These are phyloP conservation scores for Zea mays DNA, from an alignment of 176 grass and related monocot species.

Conservation along the genomic window DNA sequence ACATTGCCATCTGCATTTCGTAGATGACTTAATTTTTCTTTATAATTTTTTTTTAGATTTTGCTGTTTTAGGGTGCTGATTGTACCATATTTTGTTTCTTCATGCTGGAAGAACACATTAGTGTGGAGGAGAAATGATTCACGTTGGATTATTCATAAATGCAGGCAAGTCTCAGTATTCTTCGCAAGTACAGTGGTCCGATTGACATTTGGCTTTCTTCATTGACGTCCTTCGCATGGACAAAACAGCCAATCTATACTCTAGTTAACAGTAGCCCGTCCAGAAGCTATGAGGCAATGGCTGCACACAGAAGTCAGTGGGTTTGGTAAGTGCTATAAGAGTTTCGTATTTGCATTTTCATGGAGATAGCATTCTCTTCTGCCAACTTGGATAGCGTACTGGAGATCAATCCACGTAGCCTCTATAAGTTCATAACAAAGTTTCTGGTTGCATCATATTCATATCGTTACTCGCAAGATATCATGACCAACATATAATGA, in stretches of 20 bases:
- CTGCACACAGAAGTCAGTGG: conserved; percentile 72
- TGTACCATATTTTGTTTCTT: not conserved
- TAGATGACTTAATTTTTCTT: not conserved
- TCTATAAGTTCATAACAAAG: not conserved
- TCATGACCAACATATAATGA: not conserved
- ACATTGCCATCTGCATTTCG: not conserved
- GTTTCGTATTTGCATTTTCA: not conserved
- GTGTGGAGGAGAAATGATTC: not conserved
- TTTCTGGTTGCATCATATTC: not conserved
- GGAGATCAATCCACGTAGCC: not conserved
- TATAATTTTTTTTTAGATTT: not conserved
- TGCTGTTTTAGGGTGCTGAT: not conserved
- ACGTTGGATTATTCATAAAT: conserved; percentile 21
- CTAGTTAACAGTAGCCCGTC: conserved; percentile 53
- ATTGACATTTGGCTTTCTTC: conserved; percentile 67
- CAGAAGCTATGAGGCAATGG: conserved; percentile 64
- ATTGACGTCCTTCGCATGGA: conserved; percentile 23
- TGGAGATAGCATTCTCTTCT: not conserved
- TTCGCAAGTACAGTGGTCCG: conserved; percentile 72
- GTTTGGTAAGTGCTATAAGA: conserved; percentile 53
- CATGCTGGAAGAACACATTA: not conserved
- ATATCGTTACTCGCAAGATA: not conserved
- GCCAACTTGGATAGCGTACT: not conserved
- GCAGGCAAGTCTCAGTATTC: conserved; percentile 58
- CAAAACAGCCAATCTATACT: conserved; percentile 38